phyloP scores from a whole-genome alignment of 768 basidiomycete genomes.

The Amanita polypyramis region DNA sequence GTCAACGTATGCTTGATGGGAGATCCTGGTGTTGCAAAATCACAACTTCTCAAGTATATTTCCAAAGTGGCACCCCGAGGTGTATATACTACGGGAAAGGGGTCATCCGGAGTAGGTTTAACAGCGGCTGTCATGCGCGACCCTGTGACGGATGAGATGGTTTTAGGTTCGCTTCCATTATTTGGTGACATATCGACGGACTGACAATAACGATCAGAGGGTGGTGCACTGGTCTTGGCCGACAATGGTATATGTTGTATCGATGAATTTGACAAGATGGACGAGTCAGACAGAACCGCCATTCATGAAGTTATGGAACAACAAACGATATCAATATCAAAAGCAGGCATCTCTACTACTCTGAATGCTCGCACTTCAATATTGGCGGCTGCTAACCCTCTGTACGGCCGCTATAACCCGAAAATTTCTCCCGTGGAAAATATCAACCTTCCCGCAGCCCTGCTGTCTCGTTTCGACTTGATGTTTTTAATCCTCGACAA shows the following conservation, averaged over 20 bases:
- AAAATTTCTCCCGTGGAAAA: constrained; percentile 98
- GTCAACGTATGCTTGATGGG: constrained; percentile 98
- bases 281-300: constrained; percentile 92
- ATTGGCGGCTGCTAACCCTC: constrained; percentile 94
- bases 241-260: constrained; percentile 99
- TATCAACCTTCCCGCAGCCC: constrained; percentile 95
- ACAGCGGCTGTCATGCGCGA: constrained; percentile 99
- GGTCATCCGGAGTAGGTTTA: constrained; percentile 96
- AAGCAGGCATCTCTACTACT: constrained; percentile 97
- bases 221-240: constrained; percentile 95
- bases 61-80: constrained; percentile 97
- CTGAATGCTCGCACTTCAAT: constrained; percentile 96
- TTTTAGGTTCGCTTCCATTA: constrained; percentile 58
- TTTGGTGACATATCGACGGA: not conserved
- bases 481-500: constrained; percentile 96
- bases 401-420: constrained; percentile 97
- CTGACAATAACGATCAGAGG: constrained; percentile 50
- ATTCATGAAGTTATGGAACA: constrained; percentile 99
- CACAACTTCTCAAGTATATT: constrained; percentile 94
- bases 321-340: constrained; percentile 98
- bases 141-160: constrained; percentile 99
- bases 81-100: constrained; percentile 96
- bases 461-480: constrained; percentile 93
- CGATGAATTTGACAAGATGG: constrained; percentile 99
- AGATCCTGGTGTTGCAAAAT: constrained; percentile 98